Evolutionary conservation across 768 basidiomycete species (phyloP).

Genomic region (Aureoboletus auriporus): DNA sequence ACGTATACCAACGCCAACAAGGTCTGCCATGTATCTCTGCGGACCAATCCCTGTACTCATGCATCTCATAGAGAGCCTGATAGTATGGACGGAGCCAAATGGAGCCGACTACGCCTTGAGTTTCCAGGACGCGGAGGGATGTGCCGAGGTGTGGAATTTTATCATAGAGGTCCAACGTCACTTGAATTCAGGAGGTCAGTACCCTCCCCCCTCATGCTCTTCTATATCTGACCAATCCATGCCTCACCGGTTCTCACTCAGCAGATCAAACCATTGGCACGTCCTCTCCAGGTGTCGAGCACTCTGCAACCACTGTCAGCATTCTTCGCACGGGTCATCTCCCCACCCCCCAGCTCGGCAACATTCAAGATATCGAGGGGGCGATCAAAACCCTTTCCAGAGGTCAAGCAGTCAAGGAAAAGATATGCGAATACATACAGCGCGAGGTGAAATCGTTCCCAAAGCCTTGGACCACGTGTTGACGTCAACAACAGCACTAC

Average conservation of each 20-base stretch:
- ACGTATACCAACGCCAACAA: constrained; percentile 85
- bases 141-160: constrained; percentile 96
- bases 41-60: constrained; percentile 12
- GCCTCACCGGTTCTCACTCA: constrained; percentile 17
- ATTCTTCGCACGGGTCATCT: constrained; percentile 73
- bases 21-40: constrained; percentile 42
- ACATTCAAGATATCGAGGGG: constrained; percentile 74
- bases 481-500: constrained; percentile 58
- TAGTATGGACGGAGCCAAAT: constrained; percentile 97
- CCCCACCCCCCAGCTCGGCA: constrained; percentile 71
- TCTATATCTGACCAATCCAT: constrained; percentile 12
- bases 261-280: constrained; percentile 47
- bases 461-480: not conserved
- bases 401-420: constrained; percentile 71
- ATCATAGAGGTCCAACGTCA: constrained; percentile 90
- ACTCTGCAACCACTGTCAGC: constrained; percentile 52
- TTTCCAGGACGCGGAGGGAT: constrained; percentile 95
- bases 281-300: constrained; percentile 66
- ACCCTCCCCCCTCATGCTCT: constrained; percentile 9
- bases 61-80: constrained; percentile 74
- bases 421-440: constrained; percentile 87
- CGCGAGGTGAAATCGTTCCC: constrained; percentile 55
- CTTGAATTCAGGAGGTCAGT: constrained; percentile 61
- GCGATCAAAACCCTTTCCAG: constrained; percentile 73
- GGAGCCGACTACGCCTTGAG: constrained; percentile 94